Evolutionary conservation across 768 basidiomycete genomes (phyloP), one percentile per base, ranked within the genome.

Genomic region (Porpolomopsis calyptriformis): DNA sequence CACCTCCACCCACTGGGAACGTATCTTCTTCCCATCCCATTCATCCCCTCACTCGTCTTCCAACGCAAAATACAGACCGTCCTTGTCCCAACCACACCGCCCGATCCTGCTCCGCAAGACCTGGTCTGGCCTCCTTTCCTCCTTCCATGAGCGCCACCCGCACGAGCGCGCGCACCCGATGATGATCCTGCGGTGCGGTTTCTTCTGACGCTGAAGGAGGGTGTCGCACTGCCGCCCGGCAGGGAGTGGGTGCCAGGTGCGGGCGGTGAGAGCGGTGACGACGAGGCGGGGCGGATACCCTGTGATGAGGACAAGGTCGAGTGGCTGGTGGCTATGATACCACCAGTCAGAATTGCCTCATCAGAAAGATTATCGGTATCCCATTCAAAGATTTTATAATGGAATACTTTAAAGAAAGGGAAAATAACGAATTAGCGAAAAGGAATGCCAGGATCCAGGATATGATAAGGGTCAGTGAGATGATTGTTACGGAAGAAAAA

Each of bases 111-210:
- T 90, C 64, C 68, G 61, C 18, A 76, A 75, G 71, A 71, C 74
- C 0, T 85, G 82, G 83, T 68, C 71, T 9, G 76, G 76, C 46
- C 62, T 90, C 0, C 67, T 83, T 4, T 72, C 67, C 1, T 90
- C 74, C 10, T 89, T 74, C 59, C 74, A 78, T 49, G 80, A 83
- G 51, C 55, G 55, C 9, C 71, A 78, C 55, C 82, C 84, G 0
- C 68, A 74, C 24, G 83, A 88, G 54, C 52, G 63, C 36, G 52
- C 58, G 4, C 46, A 43, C 40, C 52, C 0, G 78, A 78, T 18
- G 81, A 82, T 1, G 78, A 82, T 57, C 72, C 88, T 34, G 75
- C 79, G 7, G 64, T 74, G 50, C 66, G 83, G 12, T 81, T 85
- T 53, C 76, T 77, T 74, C 71, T 72, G 51, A 60, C 66, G 41